Evolutionary conservation across 805 yeast genomes (phyloP), one percentile per base, ranked within the genome.

Genomic region (Candida nemodendra): DNA sequence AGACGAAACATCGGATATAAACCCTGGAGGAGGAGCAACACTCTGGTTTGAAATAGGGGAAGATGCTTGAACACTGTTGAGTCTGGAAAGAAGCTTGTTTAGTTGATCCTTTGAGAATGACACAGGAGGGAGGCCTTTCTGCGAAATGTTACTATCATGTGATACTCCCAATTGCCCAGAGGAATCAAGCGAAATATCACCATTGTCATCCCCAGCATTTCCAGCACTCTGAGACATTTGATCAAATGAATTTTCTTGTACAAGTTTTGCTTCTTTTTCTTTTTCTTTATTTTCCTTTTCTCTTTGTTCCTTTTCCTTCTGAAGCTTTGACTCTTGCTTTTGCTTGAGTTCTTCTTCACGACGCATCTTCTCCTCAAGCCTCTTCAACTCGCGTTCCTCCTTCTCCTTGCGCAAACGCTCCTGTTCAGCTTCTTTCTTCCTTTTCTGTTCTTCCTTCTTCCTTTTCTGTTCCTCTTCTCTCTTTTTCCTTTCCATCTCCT

Each of bases 401-500:
- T 50, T 56, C 30, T 64, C 65, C 34, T 52, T 54, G n/a, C 56
- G 53, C 34, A 50, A 43, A 24, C 58, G 56, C 61, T 59, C 72
- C 56, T 57, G 62, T 61, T 57, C 70, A 39, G 47, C 62, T 60
- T 56, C 70, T 58, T 47, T 65, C 65, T 35, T 70, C 64, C 36
- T 53, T 44, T 46, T 65, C 69, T 18, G 65, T 58, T 53, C 62
- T 53, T 51, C 69, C 51, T 43, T 71, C 65, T 50, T 69, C 66
- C 51, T 69, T 53, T 57, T 62, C 44, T 64, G 72, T 52, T 67
- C 76, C 48, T 57, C 66, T 44, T 54, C 62, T 32, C 52, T 57
- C 56, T 52, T 65, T 64, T 65, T 63, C 58, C 65, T 51, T 57
- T 69, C 64, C 27, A 56, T 65, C 56, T 72, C 64, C 57, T 68